phyloP scores from a whole-genome alignment of 2,329 filamentous ascomycete genomes.

The Fusarium miscanthi region DNA sequence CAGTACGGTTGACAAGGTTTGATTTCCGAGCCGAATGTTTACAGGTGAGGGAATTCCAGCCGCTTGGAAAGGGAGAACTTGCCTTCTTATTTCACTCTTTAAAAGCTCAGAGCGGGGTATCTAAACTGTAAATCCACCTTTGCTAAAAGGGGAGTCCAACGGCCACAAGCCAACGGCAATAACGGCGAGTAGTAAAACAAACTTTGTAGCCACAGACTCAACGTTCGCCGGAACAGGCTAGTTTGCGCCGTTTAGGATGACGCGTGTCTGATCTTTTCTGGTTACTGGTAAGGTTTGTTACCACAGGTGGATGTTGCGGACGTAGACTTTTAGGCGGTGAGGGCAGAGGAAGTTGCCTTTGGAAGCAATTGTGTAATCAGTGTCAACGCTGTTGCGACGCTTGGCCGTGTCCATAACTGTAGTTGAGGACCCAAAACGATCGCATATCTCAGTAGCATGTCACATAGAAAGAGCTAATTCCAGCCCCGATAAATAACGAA shows the following conservation, averaged over 20 bases:
- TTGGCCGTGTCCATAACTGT: too few relatives aligned
- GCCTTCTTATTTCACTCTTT: neutral
- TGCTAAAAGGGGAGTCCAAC: neutral
- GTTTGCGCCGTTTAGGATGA: neutral
- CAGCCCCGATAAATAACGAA: too few relatives aligned
- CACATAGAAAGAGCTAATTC: too few relatives aligned
- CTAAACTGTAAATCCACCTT: too few relatives aligned
- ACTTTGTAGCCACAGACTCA: neutral
- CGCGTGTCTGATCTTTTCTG: neutral
- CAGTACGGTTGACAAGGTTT: too few relatives aligned
- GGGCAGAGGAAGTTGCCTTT: neutral
- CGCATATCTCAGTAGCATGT: too few relatives aligned
- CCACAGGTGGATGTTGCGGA: neutral
- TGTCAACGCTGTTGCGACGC: too few relatives aligned
- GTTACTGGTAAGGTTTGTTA: too few relatives aligned
- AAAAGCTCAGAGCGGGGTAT: neutral
- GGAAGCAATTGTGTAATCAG: too few relatives aligned
- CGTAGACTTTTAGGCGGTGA: neutral
- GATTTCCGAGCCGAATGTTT: neutral
- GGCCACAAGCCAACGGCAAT: neutral
- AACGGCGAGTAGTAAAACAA: neutral
- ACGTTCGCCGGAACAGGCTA: neutral
- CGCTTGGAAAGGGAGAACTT: fast-evolving
- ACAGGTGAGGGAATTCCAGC: fast-evolving
- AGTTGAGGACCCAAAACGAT: too few relatives aligned